A percentile compares a stretch with the other conserved stretches of the same genome.
These are phyloP conservation scores for Colletotrichum sp. DNA, from an alignment of 2,329 filamentous ascomycete species.

Conservation along the genomic window DNA sequence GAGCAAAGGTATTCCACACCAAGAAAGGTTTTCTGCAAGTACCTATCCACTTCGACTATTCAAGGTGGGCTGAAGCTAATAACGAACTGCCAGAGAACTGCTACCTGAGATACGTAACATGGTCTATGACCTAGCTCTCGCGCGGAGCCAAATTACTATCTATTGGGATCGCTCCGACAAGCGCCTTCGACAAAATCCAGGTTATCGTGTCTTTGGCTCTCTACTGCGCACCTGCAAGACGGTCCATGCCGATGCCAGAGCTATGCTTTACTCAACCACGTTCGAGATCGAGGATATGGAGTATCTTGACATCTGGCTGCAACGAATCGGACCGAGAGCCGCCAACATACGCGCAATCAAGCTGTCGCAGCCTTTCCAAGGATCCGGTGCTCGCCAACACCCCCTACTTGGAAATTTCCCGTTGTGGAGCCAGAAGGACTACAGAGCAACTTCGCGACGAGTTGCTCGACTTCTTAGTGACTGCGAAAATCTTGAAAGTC, in stretches of 20 bases:
- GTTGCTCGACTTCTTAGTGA: neutral
- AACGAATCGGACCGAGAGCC: neutral
- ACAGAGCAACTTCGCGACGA: neutral
- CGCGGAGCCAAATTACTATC: neutral
- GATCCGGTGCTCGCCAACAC: neutral
- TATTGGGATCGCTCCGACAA: neutral
- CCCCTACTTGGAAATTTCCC: neutral
- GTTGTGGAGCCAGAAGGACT: neutral
- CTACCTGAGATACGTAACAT: neutral
- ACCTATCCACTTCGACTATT: neutral
- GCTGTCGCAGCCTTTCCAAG: neutral
- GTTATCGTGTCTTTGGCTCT: no score
- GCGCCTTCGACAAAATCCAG: neutral
- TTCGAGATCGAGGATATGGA: neutral
- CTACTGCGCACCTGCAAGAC: neutral
- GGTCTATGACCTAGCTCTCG: neutral
- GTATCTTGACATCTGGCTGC: neutral
- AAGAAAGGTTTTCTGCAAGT: neutral
- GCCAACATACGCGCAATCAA: neutral
- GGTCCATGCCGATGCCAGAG: neutral
- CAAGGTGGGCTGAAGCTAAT: neutral
- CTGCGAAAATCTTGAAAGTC: neutral
- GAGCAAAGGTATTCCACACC: neutral
- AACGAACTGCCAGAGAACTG: neutral
- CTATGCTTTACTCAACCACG: neutral